Evolutionary conservation across 192 early-diverging fungal species (phyloP).

Genomic region (Phlyctochytrium arcticum): DNA sequence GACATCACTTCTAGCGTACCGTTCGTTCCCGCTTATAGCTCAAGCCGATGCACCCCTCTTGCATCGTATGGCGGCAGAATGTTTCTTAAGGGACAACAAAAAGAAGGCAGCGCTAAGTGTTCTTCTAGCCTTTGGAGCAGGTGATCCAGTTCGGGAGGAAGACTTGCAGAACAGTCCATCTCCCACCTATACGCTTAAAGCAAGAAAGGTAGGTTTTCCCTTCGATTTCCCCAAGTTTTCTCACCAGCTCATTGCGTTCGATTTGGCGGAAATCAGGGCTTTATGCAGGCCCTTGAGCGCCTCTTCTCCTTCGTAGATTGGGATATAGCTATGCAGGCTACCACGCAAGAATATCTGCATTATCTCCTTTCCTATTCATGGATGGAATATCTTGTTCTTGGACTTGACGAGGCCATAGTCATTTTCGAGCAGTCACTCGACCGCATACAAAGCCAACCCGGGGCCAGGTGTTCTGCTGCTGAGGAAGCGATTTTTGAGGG

Average conservation of each 20-base stretch:
- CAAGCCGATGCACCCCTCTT: conserved; percentile 26
- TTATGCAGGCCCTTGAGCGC: neutral
- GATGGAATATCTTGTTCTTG: conserved; percentile 24
- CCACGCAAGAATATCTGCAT: neutral
- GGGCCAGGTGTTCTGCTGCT: too few relatives aligned
- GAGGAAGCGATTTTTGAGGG: conserved; percentile 29
- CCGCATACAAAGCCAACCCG: too few relatives aligned
- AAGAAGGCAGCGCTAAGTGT: conserved; percentile 8
- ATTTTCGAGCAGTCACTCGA: too few relatives aligned
- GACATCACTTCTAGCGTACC: conserved; percentile 32
- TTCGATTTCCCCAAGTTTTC: too few relatives aligned
- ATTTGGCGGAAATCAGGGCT: conserved; percentile 20
- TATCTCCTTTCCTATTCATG: conserved; percentile 8
- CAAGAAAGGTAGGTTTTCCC: too few relatives aligned
- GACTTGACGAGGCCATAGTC: conserved; percentile 8
- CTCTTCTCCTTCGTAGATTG: neutral
- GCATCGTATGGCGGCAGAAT: conserved; percentile 28
- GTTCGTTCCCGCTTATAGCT: conserved; percentile 17
- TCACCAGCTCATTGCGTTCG: too few relatives aligned
- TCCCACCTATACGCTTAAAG: too few relatives aligned
- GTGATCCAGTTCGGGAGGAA: too few relatives aligned
- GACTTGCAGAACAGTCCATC: too few relatives aligned
- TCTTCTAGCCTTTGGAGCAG: conserved; percentile 19
- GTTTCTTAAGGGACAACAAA: conserved; percentile 16
- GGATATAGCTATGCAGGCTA: neutral